A percentile compares a stretch with the other conserved stretches of the same genome.
These are phyloP conservation scores for Lyophyllum shimeji DNA, from an alignment of 768 basidiomycete genomes.

Conservation along the genomic window DNA sequence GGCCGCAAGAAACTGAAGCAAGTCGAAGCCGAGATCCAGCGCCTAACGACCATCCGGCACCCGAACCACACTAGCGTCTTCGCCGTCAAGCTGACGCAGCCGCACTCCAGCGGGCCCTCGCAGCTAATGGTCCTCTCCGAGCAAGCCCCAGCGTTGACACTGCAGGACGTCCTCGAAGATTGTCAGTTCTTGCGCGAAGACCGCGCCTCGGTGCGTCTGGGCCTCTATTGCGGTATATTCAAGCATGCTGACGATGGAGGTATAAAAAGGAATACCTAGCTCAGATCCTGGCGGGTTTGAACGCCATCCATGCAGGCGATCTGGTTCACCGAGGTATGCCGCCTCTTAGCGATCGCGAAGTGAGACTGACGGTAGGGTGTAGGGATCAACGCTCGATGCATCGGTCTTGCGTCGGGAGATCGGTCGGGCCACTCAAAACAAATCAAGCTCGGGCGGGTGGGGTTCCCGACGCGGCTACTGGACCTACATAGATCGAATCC, in stretches of 20 bases:
- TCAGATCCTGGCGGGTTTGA: constrained; percentile 71
- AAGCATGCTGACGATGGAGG: neutral
- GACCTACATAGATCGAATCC: constrained; percentile 87
- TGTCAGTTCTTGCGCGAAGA: constrained; percentile 73
- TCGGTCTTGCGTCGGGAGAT: constrained; percentile 59
- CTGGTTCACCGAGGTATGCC: constrained; percentile 68
- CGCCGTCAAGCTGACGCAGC: constrained; percentile 62
- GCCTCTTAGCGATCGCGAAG: neutral
- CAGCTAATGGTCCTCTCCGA: constrained; percentile 72
- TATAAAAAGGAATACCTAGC: constrained; percentile 63
- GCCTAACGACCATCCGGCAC: constrained; percentile 58
- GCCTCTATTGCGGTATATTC: neutral
- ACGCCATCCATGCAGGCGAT: constrained; percentile 61
- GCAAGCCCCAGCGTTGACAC: constrained; percentile 60
- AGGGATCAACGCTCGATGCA: constrained; percentile 60
- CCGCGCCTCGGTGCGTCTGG: constrained; percentile 55
- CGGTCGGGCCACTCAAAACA: constrained; percentile 54
- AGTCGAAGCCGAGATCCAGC: constrained; percentile 64
- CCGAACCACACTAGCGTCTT: constrained; percentile 65
- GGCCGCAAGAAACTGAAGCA: constrained; percentile 70
- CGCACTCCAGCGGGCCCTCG: constrained; percentile 47
- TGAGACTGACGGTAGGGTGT: neutral
- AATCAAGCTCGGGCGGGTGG: constrained; percentile 73
- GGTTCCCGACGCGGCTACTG: constrained; percentile 68
- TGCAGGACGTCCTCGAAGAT: constrained; percentile 77